Evolutionary conservation across 2,329 filamentous ascomycete species (phyloP).

Genomic region (Colletotrichum musicola): DNA sequence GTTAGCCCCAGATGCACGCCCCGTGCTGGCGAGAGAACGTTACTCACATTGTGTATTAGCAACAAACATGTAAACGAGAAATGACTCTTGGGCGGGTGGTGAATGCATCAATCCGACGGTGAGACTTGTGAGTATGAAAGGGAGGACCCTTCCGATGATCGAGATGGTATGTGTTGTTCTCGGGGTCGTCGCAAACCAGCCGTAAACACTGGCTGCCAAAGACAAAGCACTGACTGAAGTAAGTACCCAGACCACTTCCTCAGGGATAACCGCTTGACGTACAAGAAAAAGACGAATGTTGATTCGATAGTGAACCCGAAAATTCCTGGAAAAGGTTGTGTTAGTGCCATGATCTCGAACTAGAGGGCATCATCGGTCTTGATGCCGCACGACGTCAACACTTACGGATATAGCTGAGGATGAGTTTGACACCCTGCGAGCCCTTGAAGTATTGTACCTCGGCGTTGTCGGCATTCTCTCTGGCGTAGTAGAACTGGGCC

Average conservation of each 20-base stretch:
- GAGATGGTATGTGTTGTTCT: slow-evolving; percentile 31
- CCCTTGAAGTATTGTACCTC: slow-evolving; percentile 33
- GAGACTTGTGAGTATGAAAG: slow-evolving; percentile 15
- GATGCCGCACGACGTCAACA: background rate
- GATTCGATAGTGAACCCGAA: slow-evolving; percentile 33
- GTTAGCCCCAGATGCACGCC: background rate
- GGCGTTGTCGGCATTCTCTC: slow-evolving; percentile 26
- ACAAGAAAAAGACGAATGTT: slow-evolving; percentile 37
- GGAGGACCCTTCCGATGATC: slow-evolving; percentile 22
- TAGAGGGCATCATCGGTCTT: too few species aligned
- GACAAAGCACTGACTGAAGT: slow-evolving; percentile 21
- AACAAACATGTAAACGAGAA: slow-evolving; percentile 27
- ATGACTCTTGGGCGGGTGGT: slow-evolving; percentile 1
- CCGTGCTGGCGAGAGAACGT: background rate
- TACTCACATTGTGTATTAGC: slow-evolving; percentile 33
- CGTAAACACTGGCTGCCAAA: slow-evolving; percentile 33
- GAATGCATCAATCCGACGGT: slow-evolving; percentile 30
- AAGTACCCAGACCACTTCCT: background rate
- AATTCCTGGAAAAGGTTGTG: background rate
- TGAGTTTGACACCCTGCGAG: slow-evolving; percentile 30
- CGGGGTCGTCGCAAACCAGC: slow-evolving; percentile 35
- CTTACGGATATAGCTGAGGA: slow-evolving; percentile 32
- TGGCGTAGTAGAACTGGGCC: slow-evolving; percentile 33
- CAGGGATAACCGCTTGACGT: background rate
- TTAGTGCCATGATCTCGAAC: background rate